Evolutionary conservation across 2,329 filamentous ascomycete species (phyloP).

Genomic region (Sarocladiaceae sp.): DNA sequence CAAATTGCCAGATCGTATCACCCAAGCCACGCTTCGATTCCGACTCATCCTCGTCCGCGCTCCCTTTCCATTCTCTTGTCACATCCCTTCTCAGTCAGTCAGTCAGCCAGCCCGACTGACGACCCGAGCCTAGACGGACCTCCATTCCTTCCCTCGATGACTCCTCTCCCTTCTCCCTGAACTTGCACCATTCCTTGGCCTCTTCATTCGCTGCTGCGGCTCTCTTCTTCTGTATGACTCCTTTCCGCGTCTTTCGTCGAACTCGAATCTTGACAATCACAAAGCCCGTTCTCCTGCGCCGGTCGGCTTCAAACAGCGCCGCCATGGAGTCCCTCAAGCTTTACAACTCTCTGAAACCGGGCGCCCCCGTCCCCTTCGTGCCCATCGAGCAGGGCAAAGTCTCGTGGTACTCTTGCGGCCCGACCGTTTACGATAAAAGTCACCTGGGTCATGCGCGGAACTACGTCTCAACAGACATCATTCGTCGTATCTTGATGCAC

Average conservation of each 20-base stretch:
- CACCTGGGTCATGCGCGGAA: slow-evolving; percentile 72
- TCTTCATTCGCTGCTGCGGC: slow-evolving; percentile 9
- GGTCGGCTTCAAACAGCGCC: slow-evolving; percentile 23
- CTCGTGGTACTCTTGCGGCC: slow-evolving; percentile 62
- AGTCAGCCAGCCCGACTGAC: too few species aligned
- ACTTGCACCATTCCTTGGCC: too few species aligned
- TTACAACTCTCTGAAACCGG: slow-evolving; percentile 71
- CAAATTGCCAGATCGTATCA: too few species aligned
- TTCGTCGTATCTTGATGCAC: slow-evolving; percentile 65
- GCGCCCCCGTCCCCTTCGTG: slow-evolving; percentile 66
- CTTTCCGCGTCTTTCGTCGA: slow-evolving; percentile 24
- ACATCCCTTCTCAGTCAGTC: too few species aligned
- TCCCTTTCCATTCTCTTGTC: too few species aligned
- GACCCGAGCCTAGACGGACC: too few species aligned
- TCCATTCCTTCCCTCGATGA: too few species aligned
- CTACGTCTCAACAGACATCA: slow-evolving; percentile 75
- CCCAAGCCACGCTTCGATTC: too few species aligned
- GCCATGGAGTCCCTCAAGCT: slow-evolving; percentile 58
- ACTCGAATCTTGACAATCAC: slow-evolving; percentile 22
- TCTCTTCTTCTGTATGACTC: slow-evolving; percentile 29
- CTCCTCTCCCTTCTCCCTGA: too few species aligned
- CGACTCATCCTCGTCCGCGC: too few species aligned
- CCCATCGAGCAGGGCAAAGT: slow-evolving; percentile 67
- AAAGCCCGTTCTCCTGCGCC: slow-evolving; percentile 13
- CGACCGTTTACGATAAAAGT: slow-evolving; percentile 67